Evolutionary conservation across 2,329 filamentous ascomycete genomes (phyloP).

Genomic region (Diaporthe sp.): DNA sequence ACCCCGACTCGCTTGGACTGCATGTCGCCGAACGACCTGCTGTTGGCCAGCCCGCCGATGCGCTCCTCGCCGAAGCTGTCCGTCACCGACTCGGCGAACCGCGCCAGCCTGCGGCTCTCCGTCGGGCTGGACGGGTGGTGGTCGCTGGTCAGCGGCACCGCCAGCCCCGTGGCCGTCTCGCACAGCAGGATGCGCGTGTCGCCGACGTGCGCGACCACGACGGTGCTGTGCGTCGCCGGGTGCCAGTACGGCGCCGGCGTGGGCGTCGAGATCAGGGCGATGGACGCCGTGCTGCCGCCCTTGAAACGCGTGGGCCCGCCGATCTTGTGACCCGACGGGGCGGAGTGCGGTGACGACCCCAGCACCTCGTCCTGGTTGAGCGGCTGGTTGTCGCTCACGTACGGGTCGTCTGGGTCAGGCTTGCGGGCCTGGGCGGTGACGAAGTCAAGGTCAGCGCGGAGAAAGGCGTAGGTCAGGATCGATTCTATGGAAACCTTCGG

Average conservation of each 20-base stretch:
- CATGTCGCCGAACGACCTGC: slow-evolving; percentile 94
- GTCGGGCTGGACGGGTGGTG: slow-evolving; percentile 92
- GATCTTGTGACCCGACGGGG: slow-evolving; percentile 73
- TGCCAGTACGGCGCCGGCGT: slow-evolving; percentile 97
- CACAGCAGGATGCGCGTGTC: slow-evolving; percentile 94
- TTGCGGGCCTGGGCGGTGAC: slow-evolving; percentile 90
- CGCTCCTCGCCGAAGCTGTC: slow-evolving; percentile 98
- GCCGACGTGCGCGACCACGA: slow-evolving; percentile 91
- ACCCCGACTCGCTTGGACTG: slow-evolving; percentile 92
- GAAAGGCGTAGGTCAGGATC: slow-evolving; percentile 90
- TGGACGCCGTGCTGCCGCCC: slow-evolving; percentile 91
- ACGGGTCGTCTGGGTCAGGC: slow-evolving; percentile 78
- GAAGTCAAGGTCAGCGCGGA: slow-evolving; percentile 95
- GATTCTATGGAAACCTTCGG: slow-evolving; percentile 75
- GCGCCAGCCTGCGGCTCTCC: slow-evolving; percentile 85
- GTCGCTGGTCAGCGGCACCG: slow-evolving; percentile 87
- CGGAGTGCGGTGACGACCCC: slow-evolving; percentile 68
- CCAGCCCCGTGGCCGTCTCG: slow-evolving; percentile 84
- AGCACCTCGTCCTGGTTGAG: slow-evolving; percentile 90
- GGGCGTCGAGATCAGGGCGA: slow-evolving; percentile 92
- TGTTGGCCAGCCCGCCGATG: slow-evolving; percentile 93
- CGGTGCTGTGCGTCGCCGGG: slow-evolving; percentile 84
- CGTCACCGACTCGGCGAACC: slow-evolving; percentile 88
- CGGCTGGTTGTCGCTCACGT: slow-evolving; percentile 77
- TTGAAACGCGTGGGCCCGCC: slow-evolving; percentile 86